Evolutionary conservation across 176 grass and related monocot species (phyloP), one percentile per base, ranked within the genome.

Genomic region (Triticum urartu): DNA sequence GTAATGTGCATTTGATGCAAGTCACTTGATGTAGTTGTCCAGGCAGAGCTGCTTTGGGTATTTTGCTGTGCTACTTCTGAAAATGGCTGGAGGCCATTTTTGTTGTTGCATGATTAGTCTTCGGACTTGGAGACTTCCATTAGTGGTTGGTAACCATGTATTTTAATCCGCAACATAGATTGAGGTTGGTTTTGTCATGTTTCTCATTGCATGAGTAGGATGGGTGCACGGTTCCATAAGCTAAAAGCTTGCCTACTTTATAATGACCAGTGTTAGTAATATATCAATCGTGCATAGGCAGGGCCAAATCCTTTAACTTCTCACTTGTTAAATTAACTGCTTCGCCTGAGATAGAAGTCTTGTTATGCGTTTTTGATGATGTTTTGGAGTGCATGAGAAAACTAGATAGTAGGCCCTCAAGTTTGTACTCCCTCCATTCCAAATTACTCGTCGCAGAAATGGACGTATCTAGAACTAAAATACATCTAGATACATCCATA

Each of bases 381-480:
- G 67, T 80, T 73, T 65, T 84, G 28, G 24, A 32, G 75, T 14
- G 4, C 40, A 54, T 56, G 56, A 50, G 54, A 89, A 87, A 68
- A 79, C 36, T 84, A 43, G 66, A 17, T 18, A 32, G 40, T n/a
- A 21, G 9, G 35, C 7, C 66, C n/a, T 21, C 25, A 40, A 9
- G 32, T 77, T 79, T 33, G 5, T 79, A 30, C 28, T 30, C 28
- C 28, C 28, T 30, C 28, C 2, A 2, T 30, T 30, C 28, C 28
- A 30, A 30, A 30, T 30, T 30, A 30, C 28, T 30, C 2, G 28
- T 30, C 28, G 2, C 28, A 30, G 28, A 30, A 30, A 30, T 30
- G 28, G 28, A 30, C 28, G 28, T 30, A 30, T 30, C 28, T 30
- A 30, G 28, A 30, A 30, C 28, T 30, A 30, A 30, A 30, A 30